Evolutionary conservation across 1,284 basidiomycete species (phyloP), one percentile per base, ranked within the genome.

Genomic region (Fereydounia khargensis): DNA sequence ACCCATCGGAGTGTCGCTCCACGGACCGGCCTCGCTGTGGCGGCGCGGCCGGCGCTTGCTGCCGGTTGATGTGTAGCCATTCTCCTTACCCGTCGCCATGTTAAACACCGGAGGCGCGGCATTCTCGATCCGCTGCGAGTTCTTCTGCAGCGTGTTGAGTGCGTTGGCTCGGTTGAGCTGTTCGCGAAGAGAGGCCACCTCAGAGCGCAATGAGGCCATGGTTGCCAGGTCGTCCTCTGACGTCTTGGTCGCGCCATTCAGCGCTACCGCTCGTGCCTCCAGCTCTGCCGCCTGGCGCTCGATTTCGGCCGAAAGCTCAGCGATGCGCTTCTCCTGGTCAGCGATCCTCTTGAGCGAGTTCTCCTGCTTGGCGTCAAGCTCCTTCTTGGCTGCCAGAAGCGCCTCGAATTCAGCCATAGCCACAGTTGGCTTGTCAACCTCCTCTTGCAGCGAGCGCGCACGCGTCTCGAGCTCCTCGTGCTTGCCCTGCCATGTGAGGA

Each of bases 161-260:
- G 94, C 90, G 70, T 91, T 91, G 17, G 91, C 86, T 22, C 95
- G 85, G 70, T 92, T 91, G 59, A 98, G 85, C 76, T 98, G 94
- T 75, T 98, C 95, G 51, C 91, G 88, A 39, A 98, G 80, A 58
- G 80, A 86, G 76, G 86, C 86, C 55, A 98, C 85, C 80, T 99
- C 95, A 64, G 84, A 87, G 77, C 95, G 90, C 69, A 99, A 83
- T 0, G 86, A 86, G 55, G 85, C 80, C 49, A 97, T 89, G 21
- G 92, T 86, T 9, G 86, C 86, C 47, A 80, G 84, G 71, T 94
- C 90, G 63, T 92, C 90, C 11, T 83, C 81, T 3, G 67, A 62
- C 27, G 65, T 61, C 57, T 73, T 70, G 41, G 53, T 57, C 23
- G 47, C 50, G 8, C 61, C 68, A 19, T 65, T 58, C 14, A 70